phyloP scores from a whole-genome alignment of 2,329 filamentous ascomycete species.

The Parascedosporium putredinis region DNA sequence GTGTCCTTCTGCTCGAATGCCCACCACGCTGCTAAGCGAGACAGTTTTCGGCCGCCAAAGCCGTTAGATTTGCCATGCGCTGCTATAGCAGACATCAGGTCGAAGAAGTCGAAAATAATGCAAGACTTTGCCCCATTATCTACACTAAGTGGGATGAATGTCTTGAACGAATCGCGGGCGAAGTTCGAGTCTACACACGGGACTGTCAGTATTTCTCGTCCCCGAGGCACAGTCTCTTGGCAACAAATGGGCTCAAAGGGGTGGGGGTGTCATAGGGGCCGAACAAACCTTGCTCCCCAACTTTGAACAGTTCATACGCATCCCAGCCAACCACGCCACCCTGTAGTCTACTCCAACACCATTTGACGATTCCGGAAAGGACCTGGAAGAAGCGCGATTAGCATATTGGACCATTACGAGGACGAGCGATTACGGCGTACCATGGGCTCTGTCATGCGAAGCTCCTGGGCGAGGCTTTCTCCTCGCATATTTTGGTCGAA shows the following conservation, averaged over 20 bases:
- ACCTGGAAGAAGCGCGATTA: conserved; percentile 45
- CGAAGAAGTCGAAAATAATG: conserved; percentile 96
- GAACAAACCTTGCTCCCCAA: conserved; percentile 80
- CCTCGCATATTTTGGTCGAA: conserved; percentile 66
- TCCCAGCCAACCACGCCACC: conserved; percentile 95
- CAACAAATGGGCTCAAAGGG: conserved; percentile 1
- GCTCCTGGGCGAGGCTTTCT: conserved; percentile 66
- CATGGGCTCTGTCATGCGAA: conserved; percentile 89
- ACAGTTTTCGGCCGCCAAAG: conserved; percentile 84
- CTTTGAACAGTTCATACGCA: conserved; percentile 89
- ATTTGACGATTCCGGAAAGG: conserved; percentile 87
- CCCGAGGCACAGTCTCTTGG: too few relatives aligned
- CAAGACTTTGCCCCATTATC: conserved; percentile 75
- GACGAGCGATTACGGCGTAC: conserved; percentile 34
- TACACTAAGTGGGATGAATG: conserved; percentile 89
- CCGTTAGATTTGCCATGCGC: conserved; percentile 91
- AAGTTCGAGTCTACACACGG: conserved; percentile 69
- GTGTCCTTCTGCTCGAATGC: conserved; percentile 86
- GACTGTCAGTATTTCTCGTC: too few relatives aligned
- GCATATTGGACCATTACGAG: neutral
- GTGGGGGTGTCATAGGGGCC: conserved; percentile 58
- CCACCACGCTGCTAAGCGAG: conserved; percentile 96
- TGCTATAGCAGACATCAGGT: conserved; percentile 79
- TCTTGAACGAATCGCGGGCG: conserved; percentile 87
- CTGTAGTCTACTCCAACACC: conserved; percentile 91